Percentiles rank a stretch among this genome's conserved stretches.
Conservation (phyloP, 176 grass and related monocot species). For the Aegilops tauschii region DNA sequence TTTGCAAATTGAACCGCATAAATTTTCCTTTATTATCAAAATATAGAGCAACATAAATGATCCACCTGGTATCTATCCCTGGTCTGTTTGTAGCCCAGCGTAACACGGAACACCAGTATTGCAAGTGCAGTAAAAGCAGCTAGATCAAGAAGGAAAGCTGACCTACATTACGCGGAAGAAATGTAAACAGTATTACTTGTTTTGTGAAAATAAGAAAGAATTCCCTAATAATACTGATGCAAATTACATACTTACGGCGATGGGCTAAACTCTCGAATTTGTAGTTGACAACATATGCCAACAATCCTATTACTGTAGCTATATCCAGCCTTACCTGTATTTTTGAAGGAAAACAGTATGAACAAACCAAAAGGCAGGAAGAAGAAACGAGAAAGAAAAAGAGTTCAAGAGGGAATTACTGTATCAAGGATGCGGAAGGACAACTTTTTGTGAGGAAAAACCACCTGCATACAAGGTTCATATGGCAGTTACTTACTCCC, state of each 20-base stretch:
- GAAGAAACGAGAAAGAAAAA: not conserved
- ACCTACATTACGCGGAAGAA: constrained; percentile 49
- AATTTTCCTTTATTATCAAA: not conserved
- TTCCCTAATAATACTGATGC: constrained; percentile 11
- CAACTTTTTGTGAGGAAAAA: constrained; percentile 96
- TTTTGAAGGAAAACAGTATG: constrained; percentile 3
- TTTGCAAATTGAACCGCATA: not conserved
- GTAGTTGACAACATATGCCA: constrained; percentile 90
- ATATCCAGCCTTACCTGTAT: constrained; percentile 81
- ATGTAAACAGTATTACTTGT: constrained; percentile 2
- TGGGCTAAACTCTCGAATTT: constrained; percentile 87
- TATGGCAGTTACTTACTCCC: not conserved
- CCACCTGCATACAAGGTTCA: constrained; percentile 56
- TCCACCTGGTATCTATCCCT: constrained; percentile 82
- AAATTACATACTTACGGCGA: constrained; percentile 95
- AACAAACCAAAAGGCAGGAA: constrained; percentile 1
- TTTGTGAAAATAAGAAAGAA: not conserved
- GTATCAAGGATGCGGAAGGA: constrained; percentile 98
- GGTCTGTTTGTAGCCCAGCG: constrained; percentile 88
- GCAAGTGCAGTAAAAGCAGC: constrained; percentile 47
- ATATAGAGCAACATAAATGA: not conserved
- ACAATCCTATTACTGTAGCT: constrained; percentile 70
- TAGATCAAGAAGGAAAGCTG: constrained; percentile 80
- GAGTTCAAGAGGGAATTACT: constrained; percentile 43
- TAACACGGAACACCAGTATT: constrained; percentile 62